A percentile compares a stretch with the other conserved stretches of the same genome.
These are phyloP conservation scores for Yamadazyma paraphyllophila DNA, from an alignment of 805 yeast genomes.

Conservation along the genomic window DNA sequence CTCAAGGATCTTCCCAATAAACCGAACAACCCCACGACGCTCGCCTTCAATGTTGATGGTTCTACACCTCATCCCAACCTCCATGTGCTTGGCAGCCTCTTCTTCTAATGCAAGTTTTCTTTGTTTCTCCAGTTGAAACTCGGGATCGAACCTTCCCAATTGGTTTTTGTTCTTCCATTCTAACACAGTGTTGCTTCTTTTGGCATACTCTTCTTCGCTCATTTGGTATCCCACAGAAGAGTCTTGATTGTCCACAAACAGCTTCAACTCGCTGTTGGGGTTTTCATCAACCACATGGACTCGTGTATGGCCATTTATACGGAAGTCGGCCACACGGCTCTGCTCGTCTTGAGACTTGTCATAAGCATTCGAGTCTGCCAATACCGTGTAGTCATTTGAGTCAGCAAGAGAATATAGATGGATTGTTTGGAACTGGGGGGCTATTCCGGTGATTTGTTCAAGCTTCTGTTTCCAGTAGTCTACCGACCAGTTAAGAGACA, in stretches of 20 bases:
- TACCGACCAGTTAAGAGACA: conserved; percentile 62
- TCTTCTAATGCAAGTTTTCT: conserved; percentile 26
- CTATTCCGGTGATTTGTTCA: conserved; percentile 74
- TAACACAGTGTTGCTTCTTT: conserved; percentile 59
- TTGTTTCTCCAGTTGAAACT: conserved; percentile 30
- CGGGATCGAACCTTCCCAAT: conserved; percentile 72
- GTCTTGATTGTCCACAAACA: conserved; percentile 19
- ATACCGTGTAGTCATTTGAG: conserved; percentile 24
- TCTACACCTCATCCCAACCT: conserved; percentile 55
- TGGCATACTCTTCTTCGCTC: conserved; percentile 60
- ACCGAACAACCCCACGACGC: conserved; percentile 70
- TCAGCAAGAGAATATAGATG: conserved; percentile 42
- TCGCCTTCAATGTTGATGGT: conserved; percentile 44
- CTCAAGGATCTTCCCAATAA: conserved; percentile 63
- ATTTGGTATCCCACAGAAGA: conserved; percentile 39
- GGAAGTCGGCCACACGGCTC: conserved; percentile 18
- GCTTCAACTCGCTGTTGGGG: conserved; percentile 47
- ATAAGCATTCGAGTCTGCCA: conserved; percentile 15
- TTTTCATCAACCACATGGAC: conserved; percentile 59
- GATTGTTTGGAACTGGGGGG: conserved; percentile 53
- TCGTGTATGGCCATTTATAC: conserved; percentile 42
- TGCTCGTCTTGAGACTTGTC: conserved; percentile 13
- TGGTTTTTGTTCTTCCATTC: conserved; percentile 71
- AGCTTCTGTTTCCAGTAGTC: conserved; percentile 50
- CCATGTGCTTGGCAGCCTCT: conserved; percentile 28